These are phyloP conservation scores for Limtongia smithiae DNA, from an alignment of 805 yeast genomes.

Conservation along the genomic window DNA sequence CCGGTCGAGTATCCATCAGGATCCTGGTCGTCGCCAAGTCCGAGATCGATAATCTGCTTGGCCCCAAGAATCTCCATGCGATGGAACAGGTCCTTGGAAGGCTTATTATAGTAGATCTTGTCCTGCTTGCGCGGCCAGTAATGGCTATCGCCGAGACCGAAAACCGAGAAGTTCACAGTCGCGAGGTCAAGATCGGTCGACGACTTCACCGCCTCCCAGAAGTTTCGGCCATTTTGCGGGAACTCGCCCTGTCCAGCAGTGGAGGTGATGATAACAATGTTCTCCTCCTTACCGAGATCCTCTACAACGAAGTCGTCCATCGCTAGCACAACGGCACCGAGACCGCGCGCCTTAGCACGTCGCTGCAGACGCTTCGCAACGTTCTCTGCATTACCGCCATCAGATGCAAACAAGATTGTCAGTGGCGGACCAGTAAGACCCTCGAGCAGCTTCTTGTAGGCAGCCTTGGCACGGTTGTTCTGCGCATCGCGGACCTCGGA, in stretches of 20 bases:
- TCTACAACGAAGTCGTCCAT: slow-evolving; percentile 73
- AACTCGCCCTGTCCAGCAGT: slow-evolving; percentile 87
- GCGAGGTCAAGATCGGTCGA: slow-evolving; percentile 64
- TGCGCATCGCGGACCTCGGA: slow-evolving; percentile 58
- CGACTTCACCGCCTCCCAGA: slow-evolving; percentile 68
- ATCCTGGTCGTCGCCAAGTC: slow-evolving; percentile 95
- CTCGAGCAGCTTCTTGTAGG: slow-evolving; percentile 71
- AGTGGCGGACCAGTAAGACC: slow-evolving; percentile 91
- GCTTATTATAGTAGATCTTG: slow-evolving; percentile 89
- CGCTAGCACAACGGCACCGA: slow-evolving; percentile 60
- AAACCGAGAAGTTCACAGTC: slow-evolving; percentile 54
- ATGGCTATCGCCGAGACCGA: slow-evolving; percentile 76
- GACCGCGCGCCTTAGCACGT: slow-evolving; percentile 76
- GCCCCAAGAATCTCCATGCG: slow-evolving; percentile 71
- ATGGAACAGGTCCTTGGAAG: slow-evolving; percentile 67
- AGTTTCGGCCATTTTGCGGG: slow-evolving; percentile 73
- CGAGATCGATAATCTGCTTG: slow-evolving; percentile 65
- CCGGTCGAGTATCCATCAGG: slow-evolving; percentile 94
- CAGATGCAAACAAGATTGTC: slow-evolving; percentile 82
- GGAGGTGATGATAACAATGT: slow-evolving; percentile 64
- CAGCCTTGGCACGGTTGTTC: slow-evolving; percentile 65
- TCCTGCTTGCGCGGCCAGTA: slow-evolving; percentile 99
- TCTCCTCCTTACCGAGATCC: slow-evolving; percentile 66
- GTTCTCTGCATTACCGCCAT: slow-evolving; percentile 82
- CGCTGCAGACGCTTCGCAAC: slow-evolving; percentile 75